Base-by-base conservation (phyloP, 2,329 filamentous ascomycete species). In the Fusarium citri region DNA sequence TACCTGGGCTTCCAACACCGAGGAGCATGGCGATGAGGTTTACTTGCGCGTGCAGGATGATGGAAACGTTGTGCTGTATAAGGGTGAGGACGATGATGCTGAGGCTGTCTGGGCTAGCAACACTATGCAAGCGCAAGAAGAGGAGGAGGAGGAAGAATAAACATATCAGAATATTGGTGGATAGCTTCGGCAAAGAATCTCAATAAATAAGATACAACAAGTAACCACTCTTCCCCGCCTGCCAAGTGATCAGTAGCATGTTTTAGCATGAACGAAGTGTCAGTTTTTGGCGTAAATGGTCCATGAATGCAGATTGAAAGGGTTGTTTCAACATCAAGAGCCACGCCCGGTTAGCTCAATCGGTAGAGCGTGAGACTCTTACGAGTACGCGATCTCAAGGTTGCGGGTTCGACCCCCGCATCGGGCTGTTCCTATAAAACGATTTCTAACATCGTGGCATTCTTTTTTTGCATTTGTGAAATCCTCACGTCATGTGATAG, bases 351-450 rank as follows among this genome's bases (percentile, higher is more conserved):
- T 72, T 74, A 74, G 72, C 69, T 76, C 73, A 76, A 77, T 77
- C 76, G 75, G 74, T 89, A 90, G 88, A 90, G 87, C 87, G 87
- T 89, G 84, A 88, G 88, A 89, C 88, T 90, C 88, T 86, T 85
- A 86, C 2, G 73, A 76, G 75, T 72, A 69, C 75, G 59, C 75
- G 61, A 85, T 84, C 84, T 85, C 82, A 84, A 85, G 83, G 83
- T 82, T 85, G 83, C 82, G 83, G 83, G 85, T 87, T 85, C 83
- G 83, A 85, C 78, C 79, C 79, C 79, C 79, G 78, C 78, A 78
- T 80, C 76, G 78, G 79, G 79, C 78, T 80, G 59, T 68, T 68
- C 66, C 66, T 68, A 68, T 69, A 57, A 3, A 2, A 43, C 16
- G 49, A 51, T 51, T 51, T 34, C 49, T 25, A 41, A 25, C 49